Evolutionary conservation across 2,329 filamentous ascomycete genomes (phyloP).

Genomic region (Trichophyton equinum): DNA sequence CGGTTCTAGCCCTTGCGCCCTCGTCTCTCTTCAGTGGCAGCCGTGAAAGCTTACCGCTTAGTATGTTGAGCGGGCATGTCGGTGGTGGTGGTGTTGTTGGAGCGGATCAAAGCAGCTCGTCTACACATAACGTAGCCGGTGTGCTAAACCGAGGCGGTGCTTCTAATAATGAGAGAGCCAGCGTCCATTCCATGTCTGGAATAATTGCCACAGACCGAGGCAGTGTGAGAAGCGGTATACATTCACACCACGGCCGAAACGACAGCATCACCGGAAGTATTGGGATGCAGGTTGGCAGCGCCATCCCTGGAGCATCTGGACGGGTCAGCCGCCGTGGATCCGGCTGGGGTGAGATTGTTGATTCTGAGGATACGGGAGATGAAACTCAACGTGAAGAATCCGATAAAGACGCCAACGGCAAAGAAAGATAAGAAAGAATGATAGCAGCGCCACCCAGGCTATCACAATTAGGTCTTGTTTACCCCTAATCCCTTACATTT

Average conservation of each 20-base stretch:
- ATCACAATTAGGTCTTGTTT: neutral
- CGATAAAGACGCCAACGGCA: neutral
- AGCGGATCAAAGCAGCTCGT: conserved; percentile 32
- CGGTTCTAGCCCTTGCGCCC: conserved; percentile 50
- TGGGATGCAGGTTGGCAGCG: conserved; percentile 48
- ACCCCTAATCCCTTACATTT: neutral
- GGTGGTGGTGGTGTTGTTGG: conserved; percentile 7
- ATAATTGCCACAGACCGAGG: conserved; percentile 60
- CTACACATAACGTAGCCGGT: conserved; percentile 29
- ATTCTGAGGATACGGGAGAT: conserved; percentile 23
- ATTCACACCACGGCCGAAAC: conserved; percentile 54
- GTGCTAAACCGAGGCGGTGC: conserved; percentile 38
- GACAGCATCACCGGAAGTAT: conserved; percentile 75
- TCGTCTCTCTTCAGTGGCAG: conserved; percentile 53
- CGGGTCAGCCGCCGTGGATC: conserved; percentile 33
- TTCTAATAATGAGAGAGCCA: conserved; percentile 44
- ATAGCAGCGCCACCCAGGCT: neutral
- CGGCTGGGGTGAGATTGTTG: conserved; percentile 34
- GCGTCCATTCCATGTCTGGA: conserved; percentile 51
- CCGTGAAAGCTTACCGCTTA: conserved; percentile 51
- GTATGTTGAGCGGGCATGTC: conserved; percentile 46
- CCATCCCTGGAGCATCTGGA: conserved; percentile 24
- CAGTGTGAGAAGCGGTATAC: conserved; percentile 59
- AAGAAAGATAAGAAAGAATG: neutral
- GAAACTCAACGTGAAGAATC: conserved; percentile 6